Evolutionary conservation across 2,329 filamentous ascomycete genomes (phyloP).

Genomic region (Aspergillus sergii): DNA sequence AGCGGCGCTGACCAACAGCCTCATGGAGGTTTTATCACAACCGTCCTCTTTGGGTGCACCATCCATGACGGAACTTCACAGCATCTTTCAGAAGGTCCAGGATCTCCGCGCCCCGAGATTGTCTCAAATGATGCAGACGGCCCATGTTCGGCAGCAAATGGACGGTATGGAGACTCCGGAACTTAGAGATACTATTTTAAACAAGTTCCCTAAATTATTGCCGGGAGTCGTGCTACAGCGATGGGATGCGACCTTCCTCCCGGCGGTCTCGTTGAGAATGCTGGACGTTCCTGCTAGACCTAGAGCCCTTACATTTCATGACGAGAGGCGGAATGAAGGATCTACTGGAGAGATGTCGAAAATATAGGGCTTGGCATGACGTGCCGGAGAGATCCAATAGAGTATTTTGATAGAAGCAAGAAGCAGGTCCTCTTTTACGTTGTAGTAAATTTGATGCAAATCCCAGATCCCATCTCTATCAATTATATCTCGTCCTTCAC

Average conservation of each 20-base stretch:
- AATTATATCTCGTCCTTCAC: too few species aligned
- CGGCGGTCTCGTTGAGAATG: not conserved
- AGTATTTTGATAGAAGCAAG: not conserved
- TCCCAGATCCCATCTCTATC: too few species aligned
- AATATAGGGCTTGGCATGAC: not conserved
- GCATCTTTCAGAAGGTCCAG: slow-evolving; percentile 11
- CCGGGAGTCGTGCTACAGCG: not conserved
- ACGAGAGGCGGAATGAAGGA: not conserved
- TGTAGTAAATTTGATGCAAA: not conserved
- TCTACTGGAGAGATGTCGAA: not conserved
- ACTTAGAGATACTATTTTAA: slow-evolving; percentile 9
- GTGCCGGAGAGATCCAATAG: too few species aligned
- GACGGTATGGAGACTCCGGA: slow-evolving; percentile 15
- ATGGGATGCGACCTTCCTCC: not conserved
- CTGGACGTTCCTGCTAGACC: not conserved
- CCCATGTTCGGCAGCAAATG: slow-evolving; percentile 8
- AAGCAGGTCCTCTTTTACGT: not conserved
- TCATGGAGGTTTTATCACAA: not conserved
- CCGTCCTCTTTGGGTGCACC: not conserved
- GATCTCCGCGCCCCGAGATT: slow-evolving; percentile 5
- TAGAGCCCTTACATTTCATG: not conserved
- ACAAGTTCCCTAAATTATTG: slow-evolving; percentile 25
- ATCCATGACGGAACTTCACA: slow-evolving; percentile 1
- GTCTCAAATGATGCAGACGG: not conserved
- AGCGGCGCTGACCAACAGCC: slow-evolving; percentile 25